Base-by-base conservation (phyloP, 169 alveolate genomes). In the Condylostoma magnum region DNA sequence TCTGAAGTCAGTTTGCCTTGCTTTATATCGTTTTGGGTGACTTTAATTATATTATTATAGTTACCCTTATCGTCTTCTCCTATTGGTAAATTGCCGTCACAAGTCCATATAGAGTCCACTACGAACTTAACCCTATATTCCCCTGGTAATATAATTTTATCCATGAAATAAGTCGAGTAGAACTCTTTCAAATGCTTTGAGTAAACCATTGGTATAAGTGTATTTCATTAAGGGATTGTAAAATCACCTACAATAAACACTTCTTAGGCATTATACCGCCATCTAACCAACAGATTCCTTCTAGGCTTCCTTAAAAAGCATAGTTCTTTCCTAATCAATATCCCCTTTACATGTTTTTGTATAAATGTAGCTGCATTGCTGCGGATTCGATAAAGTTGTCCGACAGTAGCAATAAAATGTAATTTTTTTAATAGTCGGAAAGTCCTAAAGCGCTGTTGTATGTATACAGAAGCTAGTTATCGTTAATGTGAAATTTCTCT, bases 51-150 rank as follows among this genome's bases (percentile, higher is more conserved):
- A 41, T 60, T 60, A 55, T 60, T 60, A 33, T 38, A 60, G 58
- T 60, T 60, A 10, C 56, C 56, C 28, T 15, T 2, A 20, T 1
- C 0, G 58, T 60, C 71, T 60, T 60, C 34, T 8, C 56, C 18
- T 15, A 60, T 20, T 38, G 71, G 38, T n/a, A 60, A 27, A 27
- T 60, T 27, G 10, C 71, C 71, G 27, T 60, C 56, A 41, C 71
- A 60, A 12, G 43, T 55, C 71, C 71, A 60, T 8, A 27, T 10
- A 10, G 56, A 52, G 33, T 60, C 71, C 8, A 60, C 71, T 15
- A 36, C 18, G 71, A 60, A 60, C 30, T 60, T 60, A n/a, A 60
- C 33, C 15, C 31, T 20, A 41, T 60, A 60, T 10, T 30, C 43
- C 25, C 71, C 71, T 12, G 25, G 38, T 38, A 55, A 55, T 10